Conservation (phyloP, 2,329 filamentous ascomycete genomes). For the Ophiostoma piceae region DNA sequence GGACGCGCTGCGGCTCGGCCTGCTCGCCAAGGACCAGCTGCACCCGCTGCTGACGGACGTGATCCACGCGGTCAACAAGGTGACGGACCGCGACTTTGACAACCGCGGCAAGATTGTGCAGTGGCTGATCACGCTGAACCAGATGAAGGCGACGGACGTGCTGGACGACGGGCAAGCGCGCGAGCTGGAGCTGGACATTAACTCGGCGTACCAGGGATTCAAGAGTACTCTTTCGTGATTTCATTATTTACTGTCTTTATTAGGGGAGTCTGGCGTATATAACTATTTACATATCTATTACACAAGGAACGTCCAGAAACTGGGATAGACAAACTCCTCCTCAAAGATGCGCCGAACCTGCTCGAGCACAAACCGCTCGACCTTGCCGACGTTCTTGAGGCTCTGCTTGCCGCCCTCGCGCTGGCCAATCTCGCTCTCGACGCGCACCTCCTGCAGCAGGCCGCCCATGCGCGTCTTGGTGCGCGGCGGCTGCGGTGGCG, state of each 20-base stretch:
- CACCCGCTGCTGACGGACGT: conserved; percentile 92
- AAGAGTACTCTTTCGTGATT: conserved; percentile 64
- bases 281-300: conserved; percentile 37
- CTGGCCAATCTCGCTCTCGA: conserved; percentile 96
- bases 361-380: conserved; percentile 94
- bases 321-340: conserved; percentile 97
- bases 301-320: conserved; percentile 95
- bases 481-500: conserved; percentile 10
- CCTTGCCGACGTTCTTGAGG: conserved; percentile 96
- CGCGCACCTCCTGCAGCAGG: conserved; percentile 83
- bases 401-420: conserved; percentile 89
- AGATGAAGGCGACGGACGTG: conserved; percentile 95
- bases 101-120: conserved; percentile 95
- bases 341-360: conserved; percentile 96
- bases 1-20: conserved; percentile 85
- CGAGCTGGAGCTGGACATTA: conserved; percentile 88
- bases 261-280: background rate
- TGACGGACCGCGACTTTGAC: conserved; percentile 92
- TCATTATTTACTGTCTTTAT: no score
- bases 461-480: conserved; percentile 54
- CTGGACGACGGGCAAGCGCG: conserved; percentile 79
- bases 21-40: conserved; percentile 92
- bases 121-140: conserved; percentile 94
- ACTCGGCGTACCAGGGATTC: conserved; percentile 90
- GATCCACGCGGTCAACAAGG: conserved; percentile 95